Conservation (phyloP, 768 basidiomycete species). For the Rhodotorula sphaerocarpa region DNA sequence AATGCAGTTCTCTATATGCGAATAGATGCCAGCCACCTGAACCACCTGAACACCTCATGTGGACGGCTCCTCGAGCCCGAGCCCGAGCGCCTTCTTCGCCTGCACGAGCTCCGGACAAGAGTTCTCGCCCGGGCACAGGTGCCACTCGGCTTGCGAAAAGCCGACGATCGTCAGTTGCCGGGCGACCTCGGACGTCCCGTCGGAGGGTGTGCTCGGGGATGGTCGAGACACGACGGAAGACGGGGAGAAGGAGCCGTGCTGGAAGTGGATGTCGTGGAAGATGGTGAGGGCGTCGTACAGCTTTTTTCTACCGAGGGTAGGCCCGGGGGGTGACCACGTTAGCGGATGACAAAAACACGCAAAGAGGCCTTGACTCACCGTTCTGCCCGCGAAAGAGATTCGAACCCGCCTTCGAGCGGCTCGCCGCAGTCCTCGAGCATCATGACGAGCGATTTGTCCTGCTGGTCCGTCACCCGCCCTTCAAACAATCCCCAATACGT, state of each 20-base stretch:
- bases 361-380: background rate
- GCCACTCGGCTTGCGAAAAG: slow-evolving; percentile 28
- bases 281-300: slow-evolving; percentile 13
- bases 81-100: slow-evolving; percentile 12
- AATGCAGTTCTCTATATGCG: too few species aligned
- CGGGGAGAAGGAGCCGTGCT: slow-evolving; percentile 27
- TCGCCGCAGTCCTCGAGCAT: slow-evolving; percentile 22
- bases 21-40: too few species aligned
- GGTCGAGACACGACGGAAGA: slow-evolving; percentile 12
- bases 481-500: slow-evolving; percentile 19
- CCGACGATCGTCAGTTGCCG: slow-evolving; percentile 21
- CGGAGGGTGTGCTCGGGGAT: background rate
- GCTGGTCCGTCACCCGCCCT: slow-evolving; percentile 10
- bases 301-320: slow-evolving; percentile 2
- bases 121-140: slow-evolving; percentile 10
- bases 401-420: slow-evolving; percentile 14
- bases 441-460: slow-evolving; percentile 6
- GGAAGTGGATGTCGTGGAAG: slow-evolving; percentile 27
- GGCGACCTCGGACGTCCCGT: too few species aligned
- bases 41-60: too few species aligned
- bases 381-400: background rate
- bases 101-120: slow-evolving; percentile 21
- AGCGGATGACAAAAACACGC: too few species aligned
- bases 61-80: background rate
- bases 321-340: too few species aligned